Conservation (phyloP, 1,284 basidiomycete genomes). For the Boletus sp. region DNA sequence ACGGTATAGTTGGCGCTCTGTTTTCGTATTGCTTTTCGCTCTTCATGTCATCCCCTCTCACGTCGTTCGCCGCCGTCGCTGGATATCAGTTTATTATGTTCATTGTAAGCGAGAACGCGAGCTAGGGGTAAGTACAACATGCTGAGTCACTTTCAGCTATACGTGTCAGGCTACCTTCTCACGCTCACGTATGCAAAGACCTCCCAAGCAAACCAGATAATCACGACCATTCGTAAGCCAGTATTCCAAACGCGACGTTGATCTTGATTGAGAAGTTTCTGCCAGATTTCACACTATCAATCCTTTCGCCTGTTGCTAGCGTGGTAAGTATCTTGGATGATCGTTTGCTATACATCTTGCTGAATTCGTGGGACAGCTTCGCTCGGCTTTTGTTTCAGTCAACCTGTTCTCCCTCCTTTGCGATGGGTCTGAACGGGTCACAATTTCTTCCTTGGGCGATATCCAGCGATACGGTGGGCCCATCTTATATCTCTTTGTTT, state of each 20-base stretch:
- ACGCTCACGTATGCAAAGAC: slow-evolving; percentile 68
- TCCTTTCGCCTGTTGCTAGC: slow-evolving; percentile 67
- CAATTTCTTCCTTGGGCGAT: slow-evolving; percentile 43
- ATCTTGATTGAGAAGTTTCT: not conserved
- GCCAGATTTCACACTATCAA: slow-evolving; percentile 60
- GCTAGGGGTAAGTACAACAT: too few relatives aligned
- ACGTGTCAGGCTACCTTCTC: slow-evolving; percentile 62
- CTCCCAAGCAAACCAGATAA: slow-evolving; percentile 47
- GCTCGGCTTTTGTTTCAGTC: slow-evolving; percentile 68
- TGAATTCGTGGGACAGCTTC: slow-evolving; percentile 35
- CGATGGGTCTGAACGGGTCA: slow-evolving; percentile 49
- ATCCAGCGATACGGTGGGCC: slow-evolving; percentile 71
- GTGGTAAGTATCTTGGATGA: slow-evolving; percentile 44
- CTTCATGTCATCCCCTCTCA: slow-evolving; percentile 61
- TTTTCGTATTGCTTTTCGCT: slow-evolving; percentile 69
- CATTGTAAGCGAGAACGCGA: slow-evolving; percentile 42
- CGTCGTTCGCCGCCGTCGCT: slow-evolving; percentile 69
- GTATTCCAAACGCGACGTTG: not conserved
- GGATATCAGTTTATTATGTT: slow-evolving; percentile 76
- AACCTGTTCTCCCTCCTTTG: slow-evolving; percentile 78
- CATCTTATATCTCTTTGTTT: slow-evolving; percentile 67
- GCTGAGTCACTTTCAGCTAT: slow-evolving; percentile 41
- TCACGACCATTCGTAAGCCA: slow-evolving; percentile 55
- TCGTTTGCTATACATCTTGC: not conserved
- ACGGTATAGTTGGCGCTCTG: slow-evolving; percentile 64